A percentile compares a stretch with the other conserved stretches of the same genome.
phyloP scores from a whole-genome alignment of 176 grass and related monocot species.

The Oryza meridionalis region DNA sequence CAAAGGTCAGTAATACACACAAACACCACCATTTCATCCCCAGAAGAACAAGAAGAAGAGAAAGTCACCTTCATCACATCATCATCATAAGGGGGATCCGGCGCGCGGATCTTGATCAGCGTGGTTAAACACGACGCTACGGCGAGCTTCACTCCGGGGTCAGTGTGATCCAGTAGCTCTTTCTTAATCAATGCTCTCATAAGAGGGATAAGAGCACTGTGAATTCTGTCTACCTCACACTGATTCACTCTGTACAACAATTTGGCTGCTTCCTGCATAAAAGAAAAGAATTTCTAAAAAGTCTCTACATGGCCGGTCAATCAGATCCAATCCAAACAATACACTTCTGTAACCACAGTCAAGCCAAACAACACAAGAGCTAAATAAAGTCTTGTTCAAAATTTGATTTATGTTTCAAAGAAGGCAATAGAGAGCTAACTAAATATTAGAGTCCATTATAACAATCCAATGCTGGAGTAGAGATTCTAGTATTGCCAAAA shows the following conservation, averaged over 20 bases:
- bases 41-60: conserved; percentile 11
- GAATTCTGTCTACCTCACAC: conserved; percentile 41
- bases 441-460: no score
- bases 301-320: background rate
- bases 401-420: no score
- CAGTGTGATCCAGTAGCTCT: conserved; percentile 53
- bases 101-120: conserved; percentile 74
- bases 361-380: background rate
- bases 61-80: conserved; percentile 73
- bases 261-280: conserved; percentile 56
- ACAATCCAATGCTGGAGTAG: no score
- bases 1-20: background rate
- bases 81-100: conserved; percentile 75
- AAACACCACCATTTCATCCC: conserved; percentile 26
- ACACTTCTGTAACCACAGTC: background rate
- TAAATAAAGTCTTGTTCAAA: no score
- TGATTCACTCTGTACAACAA: conserved; percentile 70
- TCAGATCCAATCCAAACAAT: background rate
- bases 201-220: conserved; percentile 47
- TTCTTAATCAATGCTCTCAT: conserved; percentile 56
- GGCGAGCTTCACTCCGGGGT: conserved; percentile 54
- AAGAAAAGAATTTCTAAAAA: conserved; percentile 7
- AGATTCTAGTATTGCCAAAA: no score
- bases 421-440: no score
- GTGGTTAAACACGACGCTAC: conserved; percentile 78